These are phyloP conservation scores for Pestalotiopsis sp. DNA, from an alignment of 2,329 filamentous ascomycete species.

Conservation along the genomic window DNA sequence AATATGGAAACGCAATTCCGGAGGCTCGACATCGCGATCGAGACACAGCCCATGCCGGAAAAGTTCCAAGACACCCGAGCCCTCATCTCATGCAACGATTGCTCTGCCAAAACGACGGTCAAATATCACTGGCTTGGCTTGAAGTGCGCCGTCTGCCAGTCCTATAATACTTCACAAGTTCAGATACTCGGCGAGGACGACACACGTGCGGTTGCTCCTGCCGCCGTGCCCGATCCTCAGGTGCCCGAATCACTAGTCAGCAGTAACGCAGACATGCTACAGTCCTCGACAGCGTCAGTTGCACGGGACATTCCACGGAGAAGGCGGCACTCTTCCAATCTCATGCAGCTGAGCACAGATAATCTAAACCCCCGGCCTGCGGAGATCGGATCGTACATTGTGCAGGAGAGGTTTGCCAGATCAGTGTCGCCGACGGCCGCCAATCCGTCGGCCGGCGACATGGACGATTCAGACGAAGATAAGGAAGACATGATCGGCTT, in stretches of 20 bases:
- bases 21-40: slow-evolving; percentile 85
- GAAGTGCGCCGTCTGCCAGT: slow-evolving; percentile 77
- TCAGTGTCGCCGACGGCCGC: slow-evolving; percentile 43
- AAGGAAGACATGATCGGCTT: slow-evolving; percentile 61
- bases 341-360: slow-evolving; percentile 20
- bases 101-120: slow-evolving; percentile 82
- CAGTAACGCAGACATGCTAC: slow-evolving; percentile 15
- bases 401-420: slow-evolving; percentile 45
- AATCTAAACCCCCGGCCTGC: slow-evolving; percentile 19
- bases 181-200: slow-evolving; percentile 55
- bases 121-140: slow-evolving; percentile 93
- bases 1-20: slow-evolving; percentile 98
- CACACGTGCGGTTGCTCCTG: slow-evolving; percentile 18
- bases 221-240: slow-evolving; percentile 21
- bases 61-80: slow-evolving; percentile 81
- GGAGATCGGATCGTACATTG: slow-evolving; percentile 15
- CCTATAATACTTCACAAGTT: slow-evolving; percentile 71
- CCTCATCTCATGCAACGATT: slow-evolving; percentile 92
- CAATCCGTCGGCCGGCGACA: slow-evolving; percentile 22
- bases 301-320: slow-evolving; percentile 27
- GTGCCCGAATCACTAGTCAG: slow-evolving; percentile 19
- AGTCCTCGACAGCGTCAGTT: slow-evolving; percentile 16
- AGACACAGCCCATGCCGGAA: slow-evolving; percentile 86
- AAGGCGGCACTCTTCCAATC: slow-evolving; percentile 35
- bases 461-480: slow-evolving; percentile 45